Evolutionary conservation across 345 rosid genomes (phyloP).

Genomic region (Populus euphratica): DNA sequence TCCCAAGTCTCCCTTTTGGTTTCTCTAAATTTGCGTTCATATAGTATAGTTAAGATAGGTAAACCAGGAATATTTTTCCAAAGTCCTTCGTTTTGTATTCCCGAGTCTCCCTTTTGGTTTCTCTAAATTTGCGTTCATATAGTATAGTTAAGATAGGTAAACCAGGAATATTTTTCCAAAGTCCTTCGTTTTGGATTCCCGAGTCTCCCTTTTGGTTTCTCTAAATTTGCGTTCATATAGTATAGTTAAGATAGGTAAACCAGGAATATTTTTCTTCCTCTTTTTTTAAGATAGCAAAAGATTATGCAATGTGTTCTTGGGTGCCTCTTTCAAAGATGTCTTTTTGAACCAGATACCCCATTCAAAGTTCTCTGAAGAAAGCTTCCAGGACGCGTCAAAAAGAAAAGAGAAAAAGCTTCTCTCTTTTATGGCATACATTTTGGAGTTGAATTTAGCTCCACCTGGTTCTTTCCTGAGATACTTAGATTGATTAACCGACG

Average conservation of each 20-base stretch:
- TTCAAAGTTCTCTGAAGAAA: neutral
- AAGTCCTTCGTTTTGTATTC: neutral
- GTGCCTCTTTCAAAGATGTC: conserved; percentile 6
- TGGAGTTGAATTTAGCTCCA: too few species aligned
- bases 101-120: neutral
- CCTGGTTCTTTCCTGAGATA: too few species aligned
- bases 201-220: neutral
- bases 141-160: neutral
- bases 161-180: conserved; percentile 6
- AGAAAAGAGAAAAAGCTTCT: neutral
- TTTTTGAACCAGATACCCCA: conserved; percentile 18
- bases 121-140: neutral
- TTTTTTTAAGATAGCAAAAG: conserved; percentile 17
- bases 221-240: neutral
- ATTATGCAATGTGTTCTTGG: conserved; percentile 15
- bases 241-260: neutral
- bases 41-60: neutral
- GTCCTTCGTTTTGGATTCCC: neutral
- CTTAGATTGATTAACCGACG: too few species aligned
- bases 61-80: conserved; percentile 6
- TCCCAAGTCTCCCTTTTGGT: neutral
- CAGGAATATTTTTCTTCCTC: conserved; percentile 6
- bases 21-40: neutral
- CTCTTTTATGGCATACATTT: neutral
- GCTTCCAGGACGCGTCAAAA: neutral